phyloP scores from a whole-genome alignment of 139 green algal species.

The Picochlorum sp. region DNA sequence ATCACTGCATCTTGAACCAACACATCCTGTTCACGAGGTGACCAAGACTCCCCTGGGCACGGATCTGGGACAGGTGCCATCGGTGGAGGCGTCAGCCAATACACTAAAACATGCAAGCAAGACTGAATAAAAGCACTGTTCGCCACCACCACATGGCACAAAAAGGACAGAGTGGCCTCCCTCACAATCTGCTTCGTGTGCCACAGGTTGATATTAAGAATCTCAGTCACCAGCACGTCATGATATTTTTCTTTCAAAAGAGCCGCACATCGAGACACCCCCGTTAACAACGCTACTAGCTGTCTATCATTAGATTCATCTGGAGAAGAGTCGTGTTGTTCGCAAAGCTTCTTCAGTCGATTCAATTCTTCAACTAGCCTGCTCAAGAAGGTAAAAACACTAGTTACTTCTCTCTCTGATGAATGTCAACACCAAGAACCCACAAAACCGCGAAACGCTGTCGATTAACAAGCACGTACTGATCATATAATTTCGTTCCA shows the following conservation, averaged over 20 bases:
- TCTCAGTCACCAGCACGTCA: constrained; percentile 26
- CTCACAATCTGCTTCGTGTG: constrained; percentile 17
- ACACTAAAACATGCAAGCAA: constrained; percentile 36
- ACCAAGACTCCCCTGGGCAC: constrained; percentile 22
- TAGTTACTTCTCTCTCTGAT: no score
- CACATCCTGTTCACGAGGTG: constrained; percentile 14
- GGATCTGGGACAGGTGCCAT: constrained; percentile 1
- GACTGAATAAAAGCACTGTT: constrained; percentile 47
- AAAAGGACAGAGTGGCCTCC: constrained; percentile 36
- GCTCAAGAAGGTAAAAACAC: not conserved
- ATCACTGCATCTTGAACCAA: constrained; percentile 40
- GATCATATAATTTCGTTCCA: constrained; percentile 21
- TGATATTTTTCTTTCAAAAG: constrained; percentile 27
- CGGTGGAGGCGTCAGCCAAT: constrained; percentile 41
- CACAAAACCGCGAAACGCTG: not conserved
- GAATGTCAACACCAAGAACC: not conserved
- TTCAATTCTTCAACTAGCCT: constrained; percentile 20
- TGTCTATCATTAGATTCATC: not conserved
- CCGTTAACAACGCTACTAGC: constrained; percentile 19
- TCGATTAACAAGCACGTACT: not conserved
- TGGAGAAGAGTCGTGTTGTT: not conserved
- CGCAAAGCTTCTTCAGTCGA: constrained; percentile 5
- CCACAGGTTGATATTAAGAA: constrained; percentile 51
- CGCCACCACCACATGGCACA: constrained; percentile 47
- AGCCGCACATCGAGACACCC: constrained; percentile 12